Conservation (phyloP, 331 rosid genomes). For the Quercus tomentella region DNA sequence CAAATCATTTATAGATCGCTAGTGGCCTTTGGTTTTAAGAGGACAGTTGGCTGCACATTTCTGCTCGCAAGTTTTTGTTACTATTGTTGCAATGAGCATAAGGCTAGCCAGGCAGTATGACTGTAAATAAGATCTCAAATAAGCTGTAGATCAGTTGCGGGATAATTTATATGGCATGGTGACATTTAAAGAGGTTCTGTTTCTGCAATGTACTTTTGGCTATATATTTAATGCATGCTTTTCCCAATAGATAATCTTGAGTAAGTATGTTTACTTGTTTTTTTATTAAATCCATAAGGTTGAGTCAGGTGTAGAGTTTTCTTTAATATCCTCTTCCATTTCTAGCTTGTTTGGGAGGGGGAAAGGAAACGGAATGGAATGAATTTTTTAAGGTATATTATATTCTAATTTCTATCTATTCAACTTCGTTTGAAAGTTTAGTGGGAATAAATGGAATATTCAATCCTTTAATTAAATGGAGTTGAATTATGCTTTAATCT, state of each 20-base stretch:
- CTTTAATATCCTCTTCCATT: not conserved
- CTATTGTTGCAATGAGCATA: slow-evolving; percentile 2
- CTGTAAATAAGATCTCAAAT: not conserved
- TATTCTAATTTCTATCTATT: too few species aligned
- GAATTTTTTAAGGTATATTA: too few species aligned
- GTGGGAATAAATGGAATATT: too few species aligned
- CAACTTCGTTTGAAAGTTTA: too few species aligned
- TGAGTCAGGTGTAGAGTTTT: not conserved
- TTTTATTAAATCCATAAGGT: not conserved
- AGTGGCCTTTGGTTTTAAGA: not conserved
- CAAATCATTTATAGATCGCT: slow-evolving; percentile 86
- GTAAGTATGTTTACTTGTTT: too few species aligned
- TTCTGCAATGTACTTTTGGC: not conserved
- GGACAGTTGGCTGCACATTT: slow-evolving; percentile 25
- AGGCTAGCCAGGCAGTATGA: slow-evolving; percentile 22
- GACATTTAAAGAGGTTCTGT: not conserved
- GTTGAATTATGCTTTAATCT: too few species aligned
- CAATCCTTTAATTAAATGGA: too few species aligned
- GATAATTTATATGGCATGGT: not conserved
- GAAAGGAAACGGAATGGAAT: too few species aligned
- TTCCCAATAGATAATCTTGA: not conserved
- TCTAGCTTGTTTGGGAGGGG: too few species aligned
- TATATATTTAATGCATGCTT: not conserved
- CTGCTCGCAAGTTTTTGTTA: not conserved
- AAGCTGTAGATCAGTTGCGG: not conserved